phyloP scores from a whole-genome alignment of 192 early-diverging fungal genomes.

The Helicostylum pulchrum region DNA sequence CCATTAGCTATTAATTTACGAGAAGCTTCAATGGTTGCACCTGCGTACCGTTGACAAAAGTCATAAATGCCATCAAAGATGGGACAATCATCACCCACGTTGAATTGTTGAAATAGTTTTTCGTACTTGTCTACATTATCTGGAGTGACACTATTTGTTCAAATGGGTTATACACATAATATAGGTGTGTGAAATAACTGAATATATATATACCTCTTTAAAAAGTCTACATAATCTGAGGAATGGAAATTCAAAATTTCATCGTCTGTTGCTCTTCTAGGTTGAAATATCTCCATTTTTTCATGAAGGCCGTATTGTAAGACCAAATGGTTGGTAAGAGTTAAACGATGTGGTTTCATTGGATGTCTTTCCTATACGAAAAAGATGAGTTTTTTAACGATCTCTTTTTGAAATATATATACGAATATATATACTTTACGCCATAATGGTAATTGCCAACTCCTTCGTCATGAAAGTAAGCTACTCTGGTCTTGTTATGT shows the following conservation, averaged over 20 bases:
- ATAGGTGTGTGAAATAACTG: background rate
- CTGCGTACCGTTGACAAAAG: constrained; percentile 88
- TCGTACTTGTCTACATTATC: constrained; percentile 61
- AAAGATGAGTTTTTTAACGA: background rate
- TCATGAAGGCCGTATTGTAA: constrained; percentile 90
- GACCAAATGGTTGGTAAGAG: constrained; percentile 92
- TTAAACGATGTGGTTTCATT: constrained; percentile 91
- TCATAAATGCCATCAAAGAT: constrained; percentile 97
- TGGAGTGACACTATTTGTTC: constrained; percentile 56
- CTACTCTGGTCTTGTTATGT: constrained; percentile 62
- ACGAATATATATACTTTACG: constrained; percentile 28
- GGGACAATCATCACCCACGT: constrained; percentile 97
- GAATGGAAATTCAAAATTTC: constrained; percentile 95
- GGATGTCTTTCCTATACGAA: constrained; percentile 61
- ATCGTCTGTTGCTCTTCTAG: constrained; percentile 78
- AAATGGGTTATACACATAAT: background rate
- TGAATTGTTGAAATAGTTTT: constrained; percentile 66
- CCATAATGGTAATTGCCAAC: constrained; percentile 84
- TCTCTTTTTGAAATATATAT: background rate
- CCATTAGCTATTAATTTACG: constrained; percentile 74
- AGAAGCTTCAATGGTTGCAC: constrained; percentile 92
- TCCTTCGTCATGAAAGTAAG: constrained; percentile 74
- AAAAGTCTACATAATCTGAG: constrained; percentile 94
- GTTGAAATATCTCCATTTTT: constrained; percentile 85
- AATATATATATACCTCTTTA: constrained; percentile 57